These are phyloP conservation scores for Pholiota microspora DNA, from an alignment of 768 basidiomycete genomes.

Conservation along the genomic window DNA sequence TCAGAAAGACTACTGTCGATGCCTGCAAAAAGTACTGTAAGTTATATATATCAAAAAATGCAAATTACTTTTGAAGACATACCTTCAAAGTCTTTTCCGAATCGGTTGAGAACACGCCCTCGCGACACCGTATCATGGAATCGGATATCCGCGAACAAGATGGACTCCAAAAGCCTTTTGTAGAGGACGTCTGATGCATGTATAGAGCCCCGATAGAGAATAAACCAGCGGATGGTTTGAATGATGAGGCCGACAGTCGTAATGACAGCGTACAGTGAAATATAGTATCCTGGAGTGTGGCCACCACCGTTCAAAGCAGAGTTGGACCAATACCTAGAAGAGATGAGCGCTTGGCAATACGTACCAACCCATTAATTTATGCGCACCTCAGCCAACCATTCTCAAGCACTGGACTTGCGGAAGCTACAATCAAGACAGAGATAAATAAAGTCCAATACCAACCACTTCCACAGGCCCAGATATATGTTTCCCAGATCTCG, in stretches of 20 bases:
- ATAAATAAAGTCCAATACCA: slow-evolving; percentile 62
- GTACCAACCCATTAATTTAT: too few relatives aligned
- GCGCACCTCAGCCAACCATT: slow-evolving; percentile 66
- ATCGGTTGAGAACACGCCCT: slow-evolving; percentile 12
- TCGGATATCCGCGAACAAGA: slow-evolving; percentile 12
- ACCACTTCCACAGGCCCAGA: slow-evolving; percentile 38
- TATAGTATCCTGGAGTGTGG: slow-evolving; percentile 56
- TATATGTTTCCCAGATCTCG: slow-evolving; percentile 56
- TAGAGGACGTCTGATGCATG: slow-evolving; percentile 9
- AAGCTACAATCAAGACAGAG: slow-evolving; percentile 50
- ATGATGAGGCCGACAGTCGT: slow-evolving; percentile 44
- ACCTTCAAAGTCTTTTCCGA: slow-evolving; percentile 14
- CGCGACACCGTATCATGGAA: slow-evolving; percentile 13
- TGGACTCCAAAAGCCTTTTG: slow-evolving; percentile 3
- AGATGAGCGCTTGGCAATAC: background rate
- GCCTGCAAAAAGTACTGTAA: slow-evolving; percentile 52
- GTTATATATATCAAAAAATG: background rate
- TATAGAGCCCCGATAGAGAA: slow-evolving; percentile 83
- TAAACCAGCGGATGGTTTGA: slow-evolving; percentile 61
- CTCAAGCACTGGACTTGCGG: slow-evolving; percentile 65
- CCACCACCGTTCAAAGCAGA: slow-evolving; percentile 38
- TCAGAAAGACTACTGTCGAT: slow-evolving; percentile 84
- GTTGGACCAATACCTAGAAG: slow-evolving; percentile 54
- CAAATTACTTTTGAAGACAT: background rate
- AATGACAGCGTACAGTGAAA: slow-evolving; percentile 63